Evolutionary conservation across 164 flowering plant species (phyloP), one percentile per base, ranked within the genome.

Genomic region (Kingdonia uniflora): DNA sequence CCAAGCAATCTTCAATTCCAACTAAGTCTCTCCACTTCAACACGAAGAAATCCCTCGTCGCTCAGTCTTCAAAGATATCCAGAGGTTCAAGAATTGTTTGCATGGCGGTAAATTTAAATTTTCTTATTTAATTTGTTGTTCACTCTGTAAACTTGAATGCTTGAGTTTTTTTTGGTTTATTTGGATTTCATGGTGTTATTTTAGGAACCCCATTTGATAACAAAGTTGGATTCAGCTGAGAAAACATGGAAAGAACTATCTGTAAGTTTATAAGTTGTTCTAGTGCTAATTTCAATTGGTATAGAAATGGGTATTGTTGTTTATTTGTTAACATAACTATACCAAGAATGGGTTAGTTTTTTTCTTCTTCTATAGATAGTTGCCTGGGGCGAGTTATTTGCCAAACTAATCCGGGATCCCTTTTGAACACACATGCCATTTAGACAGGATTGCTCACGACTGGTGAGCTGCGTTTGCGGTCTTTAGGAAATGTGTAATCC

Each of bases 171-270:
- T 58, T 1, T 23, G 4, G 19, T 6, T n/a, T 43, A 23, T 3
- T 52, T 35, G 58, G 26, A 22, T 54, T 57, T 49, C 48, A 29
- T 3, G 4, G 35, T 29, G 35, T 29, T 29, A 42, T 61, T 71
- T 53, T 61, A 92, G 99, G 96, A 86, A 63, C 99, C 99, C 7
- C 81, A 84, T 69, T 56, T 92, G 68, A 80, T 92, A 39, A 71
- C 79, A 2, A 92, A 92, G 70, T 60, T 92, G 76, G 91, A 88
- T 53, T 88, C 95, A 25, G 95, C 96, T 1, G 96, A 88, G 82
- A 86, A 73, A 59, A 84, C 91, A 0, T 92, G 95, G 95, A 82
- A 84, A 55, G 99, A 92, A 37, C 57, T 92, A 52, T 84, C 99
- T 70, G 96, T 92, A 47, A 20, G 20, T 41, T 41, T 41, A 4